Conservation (phyloP, 768 basidiomycete species). For the Lactarius sp. region DNA sequence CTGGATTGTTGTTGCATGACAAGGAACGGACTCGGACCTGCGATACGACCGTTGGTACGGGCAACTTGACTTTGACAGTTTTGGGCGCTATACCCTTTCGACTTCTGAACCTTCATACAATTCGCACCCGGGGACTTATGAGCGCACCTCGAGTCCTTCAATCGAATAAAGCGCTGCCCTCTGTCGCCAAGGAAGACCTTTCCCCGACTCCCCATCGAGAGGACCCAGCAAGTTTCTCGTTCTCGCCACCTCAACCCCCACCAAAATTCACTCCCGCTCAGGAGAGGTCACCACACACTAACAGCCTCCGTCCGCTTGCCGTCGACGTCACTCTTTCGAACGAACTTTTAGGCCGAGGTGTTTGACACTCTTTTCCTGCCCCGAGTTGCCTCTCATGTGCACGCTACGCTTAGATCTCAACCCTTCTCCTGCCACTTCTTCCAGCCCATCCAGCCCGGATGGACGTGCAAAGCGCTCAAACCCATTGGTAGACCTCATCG, state of each 20-base stretch:
- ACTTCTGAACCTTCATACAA: not conserved
- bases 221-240: not conserved
- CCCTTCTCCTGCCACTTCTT: constrained; percentile 12
- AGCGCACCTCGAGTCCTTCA: constrained; percentile 10
- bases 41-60: not conserved
- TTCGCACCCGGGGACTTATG: constrained; percentile 26
- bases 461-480: constrained; percentile 62
- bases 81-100: constrained; percentile 17
- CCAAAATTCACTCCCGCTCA: constrained; percentile 26
- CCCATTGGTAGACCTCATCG: constrained; percentile 86
- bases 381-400: not conserved
- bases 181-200: constrained; percentile 30
- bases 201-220: constrained; percentile 25
- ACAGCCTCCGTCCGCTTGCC: constrained; percentile 22
- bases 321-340: constrained; percentile 20
- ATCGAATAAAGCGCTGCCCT: constrained; percentile 31
- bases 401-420: constrained; percentile 15
- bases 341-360: constrained; percentile 15
- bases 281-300: constrained; percentile 1
- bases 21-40: not conserved
- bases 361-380: not conserved
- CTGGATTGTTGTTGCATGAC: not conserved
- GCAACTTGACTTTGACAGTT: too few relatives aligned
- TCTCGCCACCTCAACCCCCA: not conserved
- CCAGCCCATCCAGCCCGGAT: constrained; percentile 32